Percentiles rank a stretch among this genome's conserved stretches.
phyloP scores from a whole-genome alignment of 805 yeast species.

The Deakozyma indianensis region DNA sequence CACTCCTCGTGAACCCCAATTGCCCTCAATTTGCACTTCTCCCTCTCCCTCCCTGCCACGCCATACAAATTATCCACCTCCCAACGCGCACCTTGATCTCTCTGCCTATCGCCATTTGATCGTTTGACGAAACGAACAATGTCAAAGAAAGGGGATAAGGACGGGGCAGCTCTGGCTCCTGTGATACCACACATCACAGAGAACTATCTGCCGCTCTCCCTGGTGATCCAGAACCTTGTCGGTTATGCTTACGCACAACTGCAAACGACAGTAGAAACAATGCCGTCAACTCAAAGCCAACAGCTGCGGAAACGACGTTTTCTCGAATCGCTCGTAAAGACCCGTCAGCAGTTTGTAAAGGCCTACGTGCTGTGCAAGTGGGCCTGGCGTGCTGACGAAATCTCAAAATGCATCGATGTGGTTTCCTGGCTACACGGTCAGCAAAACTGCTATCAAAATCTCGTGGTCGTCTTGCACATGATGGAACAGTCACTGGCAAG shows the following conservation, averaged over 20 bases:
- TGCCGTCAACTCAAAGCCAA: constrained; percentile 43
- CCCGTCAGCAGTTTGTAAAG: constrained; percentile 75
- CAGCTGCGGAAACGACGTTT: constrained; percentile 52
- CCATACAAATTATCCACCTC: too few species aligned
- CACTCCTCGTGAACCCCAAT: too few species aligned
- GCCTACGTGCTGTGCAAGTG: constrained; percentile 80
- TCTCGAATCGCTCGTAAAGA: constrained; percentile 48
- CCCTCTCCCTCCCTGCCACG: too few species aligned
- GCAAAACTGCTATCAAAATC: constrained; percentile 50
- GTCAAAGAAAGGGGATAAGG: not conserved
- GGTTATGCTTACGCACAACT: constrained; percentile 51
- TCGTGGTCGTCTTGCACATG: constrained; percentile 50
- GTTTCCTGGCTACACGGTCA: constrained; percentile 79
- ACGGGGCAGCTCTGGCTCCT: constrained; percentile 15
- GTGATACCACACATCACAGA: constrained; percentile 57
- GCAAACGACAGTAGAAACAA: constrained; percentile 42
- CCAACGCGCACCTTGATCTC: too few species aligned
- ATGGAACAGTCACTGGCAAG: constrained; percentile 60
- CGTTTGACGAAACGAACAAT: too few species aligned
- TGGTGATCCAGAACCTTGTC: constrained; percentile 44
- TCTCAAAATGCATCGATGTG: constrained; percentile 67
- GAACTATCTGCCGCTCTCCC: constrained; percentile 51
- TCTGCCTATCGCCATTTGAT: too few species aligned
- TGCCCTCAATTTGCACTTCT: too few species aligned
- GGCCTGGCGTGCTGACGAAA: constrained; percentile 60